Evolutionary conservation across 2,329 filamentous ascomycete species (phyloP).

Genomic region (Verticillium zaregamsianum): DNA sequence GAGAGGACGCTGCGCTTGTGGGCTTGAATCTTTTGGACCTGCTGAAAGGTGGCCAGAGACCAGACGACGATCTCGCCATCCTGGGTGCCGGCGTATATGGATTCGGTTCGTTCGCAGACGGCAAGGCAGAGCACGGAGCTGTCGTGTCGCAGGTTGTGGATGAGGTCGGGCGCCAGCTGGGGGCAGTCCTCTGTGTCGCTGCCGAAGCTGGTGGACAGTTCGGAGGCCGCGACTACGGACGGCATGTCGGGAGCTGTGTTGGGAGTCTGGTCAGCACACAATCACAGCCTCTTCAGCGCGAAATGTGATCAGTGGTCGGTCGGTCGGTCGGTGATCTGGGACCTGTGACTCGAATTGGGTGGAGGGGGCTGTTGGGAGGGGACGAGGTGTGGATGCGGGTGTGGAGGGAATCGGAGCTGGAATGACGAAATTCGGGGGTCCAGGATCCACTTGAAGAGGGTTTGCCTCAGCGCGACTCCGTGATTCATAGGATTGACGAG

Average conservation of each 20-base stretch:
- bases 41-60: conserved; percentile 84
- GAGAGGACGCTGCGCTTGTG: conserved; percentile 90
- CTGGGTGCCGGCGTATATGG: conserved; percentile 89
- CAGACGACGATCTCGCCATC: conserved; percentile 91
- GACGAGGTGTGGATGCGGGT: neutral
- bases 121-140: conserved; percentile 80
- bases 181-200: conserved; percentile 18
- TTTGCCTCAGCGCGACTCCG: too few relatives aligned
- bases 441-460: neutral
- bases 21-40: conserved; percentile 73
- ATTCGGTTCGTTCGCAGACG: conserved; percentile 70
- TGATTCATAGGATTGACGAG: too few relatives aligned
- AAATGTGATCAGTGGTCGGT: neutral
- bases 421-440: conserved; percentile 12
- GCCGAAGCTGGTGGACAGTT: conserved; percentile 11
- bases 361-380: neutral
- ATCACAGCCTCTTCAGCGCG: neutral
- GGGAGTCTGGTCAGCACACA: conserved; percentile 2
- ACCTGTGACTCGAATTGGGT: neutral
- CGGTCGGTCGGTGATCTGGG: neutral
- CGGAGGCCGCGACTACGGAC: conserved; percentile 9
- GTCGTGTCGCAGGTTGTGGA: conserved; percentile 72
- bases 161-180: conserved; percentile 51
- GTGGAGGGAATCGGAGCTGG: conserved; percentile 1
- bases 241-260: conserved; percentile 12